These are phyloP conservation scores for Jaenimonas drosophilae DNA, from an alignment of 208 protist species.

Conservation along the genomic window DNA sequence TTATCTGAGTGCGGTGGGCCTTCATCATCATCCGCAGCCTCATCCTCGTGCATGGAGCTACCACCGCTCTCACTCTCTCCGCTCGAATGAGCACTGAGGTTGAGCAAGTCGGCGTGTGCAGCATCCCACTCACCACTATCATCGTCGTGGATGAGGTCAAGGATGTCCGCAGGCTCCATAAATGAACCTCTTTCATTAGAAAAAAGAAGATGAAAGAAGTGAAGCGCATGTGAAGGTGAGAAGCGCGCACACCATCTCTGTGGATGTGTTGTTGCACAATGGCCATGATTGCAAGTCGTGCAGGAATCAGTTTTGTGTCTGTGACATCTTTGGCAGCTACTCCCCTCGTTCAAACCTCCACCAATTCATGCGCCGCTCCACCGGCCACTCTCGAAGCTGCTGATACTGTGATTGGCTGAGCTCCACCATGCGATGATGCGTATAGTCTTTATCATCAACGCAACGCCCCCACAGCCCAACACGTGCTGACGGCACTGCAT, in stretches of 20 bases:
- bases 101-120: too few species aligned
- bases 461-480: constrained; percentile 82
- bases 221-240: neutral
- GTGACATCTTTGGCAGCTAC: neutral
- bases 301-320: neutral
- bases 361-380: constrained; percentile 69
- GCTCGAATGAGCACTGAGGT: too few species aligned
- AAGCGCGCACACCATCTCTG: neutral
- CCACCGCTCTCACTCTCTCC: too few species aligned
- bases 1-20: too few species aligned
- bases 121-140: too few species aligned
- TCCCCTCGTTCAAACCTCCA: constrained; percentile 72
- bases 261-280: too few species aligned
- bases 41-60: too few species aligned
- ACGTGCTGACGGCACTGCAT: constrained; percentile 67
- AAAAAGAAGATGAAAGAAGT: neutral
- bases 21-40: too few species aligned
- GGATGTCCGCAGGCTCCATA: too few species aligned
- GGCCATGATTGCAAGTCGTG: too few species aligned
- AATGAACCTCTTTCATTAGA: too few species aligned
- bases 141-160: too few species aligned
- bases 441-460: constrained; percentile 74
- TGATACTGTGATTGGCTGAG: constrained; percentile 71
- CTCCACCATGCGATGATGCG: constrained; percentile 67
- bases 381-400: constrained; percentile 49